These are phyloP conservation scores for Aristolochia fimbriata DNA, from an alignment of 164 flowering plant species.

Conservation along the genomic window DNA sequence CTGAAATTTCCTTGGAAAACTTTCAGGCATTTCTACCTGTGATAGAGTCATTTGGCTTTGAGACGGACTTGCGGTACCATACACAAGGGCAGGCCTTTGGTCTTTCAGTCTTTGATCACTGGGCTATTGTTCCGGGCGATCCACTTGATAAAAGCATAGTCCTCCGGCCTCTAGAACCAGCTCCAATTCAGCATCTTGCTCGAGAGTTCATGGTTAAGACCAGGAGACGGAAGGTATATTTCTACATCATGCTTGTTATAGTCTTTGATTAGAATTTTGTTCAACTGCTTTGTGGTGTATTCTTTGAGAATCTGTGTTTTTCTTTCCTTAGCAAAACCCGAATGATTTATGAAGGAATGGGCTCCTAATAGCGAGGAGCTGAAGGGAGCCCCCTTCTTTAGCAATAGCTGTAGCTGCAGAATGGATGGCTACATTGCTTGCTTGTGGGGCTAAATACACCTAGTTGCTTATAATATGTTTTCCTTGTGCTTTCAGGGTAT, in stretches of 20 bases:
- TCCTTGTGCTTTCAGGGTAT: conserved; percentile 58
- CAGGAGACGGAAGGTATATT: conserved; percentile 85
- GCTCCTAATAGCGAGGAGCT: too few relatives aligned
- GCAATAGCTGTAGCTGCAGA: too few relatives aligned
- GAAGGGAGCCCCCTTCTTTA: too few relatives aligned
- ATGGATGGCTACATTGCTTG: neutral
- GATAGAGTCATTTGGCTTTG: conserved; percentile 97
- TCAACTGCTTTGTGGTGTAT: neutral
- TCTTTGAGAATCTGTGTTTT: neutral
- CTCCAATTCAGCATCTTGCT: conserved; percentile 95
- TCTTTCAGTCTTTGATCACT: conserved; percentile 80
- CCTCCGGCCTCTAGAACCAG: conserved; percentile 92
- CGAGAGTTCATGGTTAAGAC: conserved; percentile 99
- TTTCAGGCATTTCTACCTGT: conserved; percentile 91
- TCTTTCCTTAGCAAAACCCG: neutral
- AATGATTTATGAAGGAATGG: too few relatives aligned
- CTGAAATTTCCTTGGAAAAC: conserved; percentile 1
- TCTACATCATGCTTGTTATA: too few relatives aligned
- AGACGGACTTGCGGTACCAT: conserved; percentile 93
- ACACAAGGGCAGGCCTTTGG: conserved; percentile 98
- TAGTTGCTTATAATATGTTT: neutral
- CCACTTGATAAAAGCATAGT: conserved; percentile 92
- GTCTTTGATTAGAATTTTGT: neutral
- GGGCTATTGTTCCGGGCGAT: conserved; percentile 99
- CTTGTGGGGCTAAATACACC: neutral